Conservation (phyloP, 352 stramenopile genomes). For the Phytophthora crassamura region DNA sequence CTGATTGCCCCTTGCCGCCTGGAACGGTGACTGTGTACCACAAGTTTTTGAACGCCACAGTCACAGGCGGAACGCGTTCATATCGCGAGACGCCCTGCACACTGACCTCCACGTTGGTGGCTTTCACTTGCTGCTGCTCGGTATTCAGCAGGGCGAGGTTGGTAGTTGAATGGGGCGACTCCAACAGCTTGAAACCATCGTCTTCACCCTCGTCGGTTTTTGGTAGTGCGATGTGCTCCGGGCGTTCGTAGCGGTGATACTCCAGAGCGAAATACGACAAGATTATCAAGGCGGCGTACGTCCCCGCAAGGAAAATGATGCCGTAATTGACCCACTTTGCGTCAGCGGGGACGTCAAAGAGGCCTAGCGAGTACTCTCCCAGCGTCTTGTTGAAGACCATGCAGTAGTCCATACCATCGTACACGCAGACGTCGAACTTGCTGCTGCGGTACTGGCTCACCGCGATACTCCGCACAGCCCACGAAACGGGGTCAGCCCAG, state of each 20-base stretch:
- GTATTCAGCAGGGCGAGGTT: neutral
- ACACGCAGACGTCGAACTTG: slow-evolving; percentile 19
- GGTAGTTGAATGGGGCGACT: neutral
- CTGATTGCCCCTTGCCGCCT: slow-evolving; percentile 27
- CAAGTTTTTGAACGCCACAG: slow-evolving; percentile 12
- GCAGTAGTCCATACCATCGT: slow-evolving; percentile 39
- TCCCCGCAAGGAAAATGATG: slow-evolving; percentile 33
- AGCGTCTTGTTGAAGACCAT: slow-evolving; percentile 17
- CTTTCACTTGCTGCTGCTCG: neutral
- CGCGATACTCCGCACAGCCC: slow-evolving; percentile 22
- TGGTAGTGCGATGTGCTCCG: slow-evolving; percentile 43
- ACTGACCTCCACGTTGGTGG: too few species aligned
- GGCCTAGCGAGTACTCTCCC: slow-evolving; percentile 33
- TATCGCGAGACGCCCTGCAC: neutral
- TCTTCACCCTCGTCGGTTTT: neutral
- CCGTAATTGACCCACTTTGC: slow-evolving; percentile 29
- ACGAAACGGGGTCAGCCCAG: slow-evolving; percentile 8
- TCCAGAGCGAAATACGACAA: slow-evolving; percentile 29
- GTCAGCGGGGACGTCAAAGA: slow-evolving; percentile 35
- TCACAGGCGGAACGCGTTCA: slow-evolving; percentile 1
- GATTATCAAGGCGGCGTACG: slow-evolving; percentile 37
- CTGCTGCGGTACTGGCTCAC: slow-evolving; percentile 35
- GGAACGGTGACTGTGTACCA: slow-evolving; percentile 44
- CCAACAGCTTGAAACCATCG: neutral
- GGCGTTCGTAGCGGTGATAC: slow-evolving; percentile 45